Conservation (phyloP, 2,329 filamentous ascomycete genomes). For the Fusarium burgessii region DNA sequence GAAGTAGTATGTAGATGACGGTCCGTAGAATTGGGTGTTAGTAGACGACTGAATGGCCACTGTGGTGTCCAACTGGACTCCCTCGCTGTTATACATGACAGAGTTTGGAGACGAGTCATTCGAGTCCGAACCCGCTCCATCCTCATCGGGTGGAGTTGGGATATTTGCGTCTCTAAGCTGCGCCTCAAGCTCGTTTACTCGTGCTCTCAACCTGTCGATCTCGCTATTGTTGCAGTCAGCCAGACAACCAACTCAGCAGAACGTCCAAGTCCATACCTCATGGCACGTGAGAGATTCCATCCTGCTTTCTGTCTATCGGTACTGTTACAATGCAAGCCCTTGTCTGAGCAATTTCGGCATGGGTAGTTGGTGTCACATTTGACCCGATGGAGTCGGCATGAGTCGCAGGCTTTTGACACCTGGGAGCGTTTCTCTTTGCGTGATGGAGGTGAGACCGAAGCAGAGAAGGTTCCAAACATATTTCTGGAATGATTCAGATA, state of each 20-base stretch:
- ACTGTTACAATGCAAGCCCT: background rate
- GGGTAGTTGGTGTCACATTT: background rate
- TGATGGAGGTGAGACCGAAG: background rate
- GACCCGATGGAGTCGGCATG: background rate
- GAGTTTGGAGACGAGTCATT: accelerated
- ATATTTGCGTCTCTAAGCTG: background rate
- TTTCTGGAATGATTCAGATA: background rate
- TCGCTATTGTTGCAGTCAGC: background rate
- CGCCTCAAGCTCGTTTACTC: background rate
- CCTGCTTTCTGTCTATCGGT: background rate
- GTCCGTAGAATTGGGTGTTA: background rate
- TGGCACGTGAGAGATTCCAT: background rate
- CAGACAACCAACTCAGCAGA: accelerated
- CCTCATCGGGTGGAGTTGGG: accelerated
- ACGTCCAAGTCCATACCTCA: background rate
- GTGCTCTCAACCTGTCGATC: background rate
- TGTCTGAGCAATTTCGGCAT: background rate
- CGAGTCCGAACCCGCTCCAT: accelerated
- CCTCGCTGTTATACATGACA: accelerated
- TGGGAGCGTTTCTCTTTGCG: background rate
- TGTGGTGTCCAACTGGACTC: background rate
- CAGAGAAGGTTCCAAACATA: background rate
- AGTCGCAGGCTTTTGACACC: background rate
- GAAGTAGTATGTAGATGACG: background rate
- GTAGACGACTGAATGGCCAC: accelerated